Evolutionary conservation across 768 basidiomycete genomes (phyloP).

Genomic region (Agaricus sinodeliciosus): DNA sequence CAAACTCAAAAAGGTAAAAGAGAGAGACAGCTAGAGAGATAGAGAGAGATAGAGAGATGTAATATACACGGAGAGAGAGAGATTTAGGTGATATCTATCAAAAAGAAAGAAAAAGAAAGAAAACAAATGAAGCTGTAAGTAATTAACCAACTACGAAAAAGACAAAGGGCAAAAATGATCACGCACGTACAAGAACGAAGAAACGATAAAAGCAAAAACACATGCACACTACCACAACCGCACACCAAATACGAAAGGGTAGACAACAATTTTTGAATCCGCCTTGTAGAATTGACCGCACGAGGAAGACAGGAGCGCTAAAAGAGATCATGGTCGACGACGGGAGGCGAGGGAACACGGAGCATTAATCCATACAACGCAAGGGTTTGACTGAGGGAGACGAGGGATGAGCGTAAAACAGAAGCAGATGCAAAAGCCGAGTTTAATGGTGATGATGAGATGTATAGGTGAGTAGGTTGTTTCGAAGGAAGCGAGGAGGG

Average conservation of each 20-base stretch:
- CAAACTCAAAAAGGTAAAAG: constrained; percentile 6
- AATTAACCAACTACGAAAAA: background rate
- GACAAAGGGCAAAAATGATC: constrained; percentile 4
- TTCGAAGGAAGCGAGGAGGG: background rate
- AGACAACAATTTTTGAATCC: background rate
- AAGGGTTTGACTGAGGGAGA: too few species aligned
- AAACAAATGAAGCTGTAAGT: constrained; percentile 4
- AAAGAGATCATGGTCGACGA: background rate
- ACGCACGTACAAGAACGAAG: constrained; percentile 10
- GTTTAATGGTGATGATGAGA: background rate
- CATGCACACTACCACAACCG: background rate
- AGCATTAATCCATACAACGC: too few species aligned
- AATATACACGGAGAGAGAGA: constrained; percentile 6
- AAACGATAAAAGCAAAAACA: background rate
- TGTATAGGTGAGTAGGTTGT: too few species aligned
- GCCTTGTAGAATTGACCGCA: too few species aligned
- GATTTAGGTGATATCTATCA: background rate
- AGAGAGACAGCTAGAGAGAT: background rate
- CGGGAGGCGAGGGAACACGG: background rate
- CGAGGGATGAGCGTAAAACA: background rate
- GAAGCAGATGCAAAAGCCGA: background rate
- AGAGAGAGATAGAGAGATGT: constrained; percentile 1
- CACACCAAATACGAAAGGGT: background rate
- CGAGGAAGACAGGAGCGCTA: background rate
- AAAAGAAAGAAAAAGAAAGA: constrained; percentile 4